Percentiles rank a stretch among this genome's conserved stretches.
Evolutionary conservation across 1,139 yeast genomes (phyloP).

Genomic region (Blastobotrys proliferans): DNA sequence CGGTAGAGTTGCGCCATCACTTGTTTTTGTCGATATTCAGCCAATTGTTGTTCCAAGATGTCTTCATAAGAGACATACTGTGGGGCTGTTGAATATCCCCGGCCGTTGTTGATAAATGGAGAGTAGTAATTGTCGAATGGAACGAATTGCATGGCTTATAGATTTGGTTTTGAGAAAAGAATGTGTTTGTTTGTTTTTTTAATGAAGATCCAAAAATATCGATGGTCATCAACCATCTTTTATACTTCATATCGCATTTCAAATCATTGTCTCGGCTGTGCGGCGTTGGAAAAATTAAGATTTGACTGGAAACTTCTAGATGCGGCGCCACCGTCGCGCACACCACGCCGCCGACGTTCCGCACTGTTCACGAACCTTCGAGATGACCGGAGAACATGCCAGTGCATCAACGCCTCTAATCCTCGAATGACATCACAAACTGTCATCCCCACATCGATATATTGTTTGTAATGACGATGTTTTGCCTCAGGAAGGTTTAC

Average conservation of each 20-base stretch:
- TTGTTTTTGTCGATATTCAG: constrained; percentile 7
- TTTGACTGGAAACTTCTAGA: constrained; percentile 4
- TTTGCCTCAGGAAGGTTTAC: too few relatives aligned
- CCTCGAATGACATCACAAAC: too few relatives aligned
- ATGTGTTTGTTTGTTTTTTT: background rate
- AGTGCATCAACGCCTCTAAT: too few relatives aligned
- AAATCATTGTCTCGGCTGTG: constrained; percentile 4
- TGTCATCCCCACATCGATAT: too few relatives aligned
- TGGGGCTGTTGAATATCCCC: background rate
- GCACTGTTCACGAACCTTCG: background rate
- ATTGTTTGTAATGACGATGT: too few relatives aligned
- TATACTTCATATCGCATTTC: constrained; percentile 2
- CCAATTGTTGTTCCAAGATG: constrained; percentile 6
- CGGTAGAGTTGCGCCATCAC: constrained; percentile 4
- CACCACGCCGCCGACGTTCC: background rate
- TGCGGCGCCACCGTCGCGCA: background rate
- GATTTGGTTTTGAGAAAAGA: constrained; percentile 2
- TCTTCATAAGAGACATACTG: constrained; percentile 6
- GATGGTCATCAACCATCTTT: background rate
- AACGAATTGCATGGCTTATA: constrained; percentile 10
- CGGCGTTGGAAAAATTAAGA: background rate
- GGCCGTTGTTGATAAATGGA: constrained; percentile 1
- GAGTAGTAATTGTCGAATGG: constrained; percentile 7
- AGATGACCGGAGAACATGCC: background rate
- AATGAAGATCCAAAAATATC: background rate